Conservation (phyloP, 495 filamentous ascomycete species). For the Astrothelium macrocarpum region DNA sequence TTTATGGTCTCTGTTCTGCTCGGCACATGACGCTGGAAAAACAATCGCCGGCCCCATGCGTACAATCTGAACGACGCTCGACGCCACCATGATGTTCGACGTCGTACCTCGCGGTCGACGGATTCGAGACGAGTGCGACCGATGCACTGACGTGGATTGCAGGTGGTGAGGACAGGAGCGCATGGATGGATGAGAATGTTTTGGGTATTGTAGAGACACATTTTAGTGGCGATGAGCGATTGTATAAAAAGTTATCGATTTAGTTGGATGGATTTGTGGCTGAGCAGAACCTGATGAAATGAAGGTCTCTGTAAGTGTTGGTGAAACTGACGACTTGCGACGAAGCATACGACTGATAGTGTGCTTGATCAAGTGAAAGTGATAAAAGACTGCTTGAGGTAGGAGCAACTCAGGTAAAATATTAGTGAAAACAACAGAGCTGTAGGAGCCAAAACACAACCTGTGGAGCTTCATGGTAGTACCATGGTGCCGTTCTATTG, state of each 20-base stretch:
- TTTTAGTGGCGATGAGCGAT: background rate
- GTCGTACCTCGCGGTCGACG: background rate
- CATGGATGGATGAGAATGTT: background rate
- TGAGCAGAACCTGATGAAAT: background rate
- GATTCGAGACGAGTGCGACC: background rate
- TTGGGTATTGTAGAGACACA: conserved; percentile 5
- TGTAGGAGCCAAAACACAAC: background rate
- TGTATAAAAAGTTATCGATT: background rate
- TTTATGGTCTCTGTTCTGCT: background rate
- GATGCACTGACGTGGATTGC: background rate
- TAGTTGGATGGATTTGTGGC: background rate
- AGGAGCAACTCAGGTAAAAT: no score
- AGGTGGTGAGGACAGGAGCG: background rate
- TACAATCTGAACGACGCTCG: background rate
- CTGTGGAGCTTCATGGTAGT: background rate
- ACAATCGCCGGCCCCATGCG: background rate
- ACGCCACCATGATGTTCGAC: background rate
- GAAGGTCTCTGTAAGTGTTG: background rate
- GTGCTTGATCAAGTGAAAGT: no score
- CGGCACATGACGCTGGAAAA: background rate
- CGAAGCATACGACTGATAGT: no score
- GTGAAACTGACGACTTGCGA: no score
- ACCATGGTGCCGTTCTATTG: background rate
- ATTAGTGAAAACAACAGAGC: background rate
- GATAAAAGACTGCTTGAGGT: no score